A percentile compares a stretch with the other conserved stretches of the same genome.
phyloP scores from a whole-genome alignment of 2,329 filamentous ascomycete genomes.

The Lasiodiplodia citricola region DNA sequence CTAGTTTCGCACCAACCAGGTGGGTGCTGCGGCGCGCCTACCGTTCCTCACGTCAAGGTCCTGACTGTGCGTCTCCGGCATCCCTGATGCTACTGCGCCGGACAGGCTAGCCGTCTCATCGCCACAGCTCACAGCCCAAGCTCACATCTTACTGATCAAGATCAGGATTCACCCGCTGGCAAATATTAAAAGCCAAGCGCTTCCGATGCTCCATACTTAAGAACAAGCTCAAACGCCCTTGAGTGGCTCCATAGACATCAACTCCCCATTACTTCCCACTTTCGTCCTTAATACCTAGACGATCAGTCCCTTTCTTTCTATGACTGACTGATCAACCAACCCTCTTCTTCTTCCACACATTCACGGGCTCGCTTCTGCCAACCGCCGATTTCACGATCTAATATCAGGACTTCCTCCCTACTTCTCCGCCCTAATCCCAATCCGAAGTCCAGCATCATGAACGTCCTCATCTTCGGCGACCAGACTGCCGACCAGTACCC shows the following conservation, averaged over 20 bases:
- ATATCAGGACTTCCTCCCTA: constrained; percentile 9
- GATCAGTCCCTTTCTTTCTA: constrained; percentile 18
- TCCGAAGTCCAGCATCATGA: constrained; percentile 41
- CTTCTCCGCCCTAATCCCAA: constrained; percentile 21
- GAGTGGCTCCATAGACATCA: constrained; percentile 23
- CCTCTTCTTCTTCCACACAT: constrained; percentile 11
- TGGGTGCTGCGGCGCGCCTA: constrained; percentile 21
- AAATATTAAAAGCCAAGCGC: constrained; percentile 44
- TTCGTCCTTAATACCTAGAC: constrained; percentile 24
- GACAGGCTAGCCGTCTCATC: constrained; percentile 37
- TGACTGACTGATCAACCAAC: constrained; percentile 27
- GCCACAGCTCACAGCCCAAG: constrained; percentile 20
- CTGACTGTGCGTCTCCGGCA: constrained; percentile 47
- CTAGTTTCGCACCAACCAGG: constrained; percentile 27
- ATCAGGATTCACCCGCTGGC: constrained; percentile 33
- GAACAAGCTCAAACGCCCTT: constrained; percentile 22
- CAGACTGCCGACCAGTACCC: constrained; percentile 71
- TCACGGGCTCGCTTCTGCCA: background rate
- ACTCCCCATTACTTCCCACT: constrained; percentile 10
- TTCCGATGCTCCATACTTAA: constrained; percentile 31
- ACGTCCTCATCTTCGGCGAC: constrained; percentile 70
- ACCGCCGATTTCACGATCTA: background rate
- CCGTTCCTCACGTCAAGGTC: constrained; percentile 47
- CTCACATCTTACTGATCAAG: constrained; percentile 23
- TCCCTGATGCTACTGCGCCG: constrained; percentile 38